Base-by-base conservation (phyloP, 208 protist genomes). In the Phytomonas sp. region DNA sequence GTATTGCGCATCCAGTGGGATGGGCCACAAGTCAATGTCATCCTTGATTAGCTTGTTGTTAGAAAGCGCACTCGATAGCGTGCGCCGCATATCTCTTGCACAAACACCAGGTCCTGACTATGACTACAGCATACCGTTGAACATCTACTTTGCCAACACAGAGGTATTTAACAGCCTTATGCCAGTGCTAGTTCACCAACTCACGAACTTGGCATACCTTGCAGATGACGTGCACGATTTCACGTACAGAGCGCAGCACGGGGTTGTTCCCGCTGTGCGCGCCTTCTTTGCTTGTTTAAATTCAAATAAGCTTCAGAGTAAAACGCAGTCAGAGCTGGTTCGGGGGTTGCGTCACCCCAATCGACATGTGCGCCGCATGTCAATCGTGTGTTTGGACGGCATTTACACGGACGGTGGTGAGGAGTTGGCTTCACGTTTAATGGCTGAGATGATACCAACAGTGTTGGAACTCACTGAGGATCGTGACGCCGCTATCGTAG, bases 381-480 rank as follows among this genome's bases (percentile, higher is more conserved):
- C 83, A 12, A 73, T 96, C 45, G 32, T 82, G 45, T 88, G 81
- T 67, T 72, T 96, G 26, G 87, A 93, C 69, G 82, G 80, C 52
- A 80, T 96, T 69, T 96, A 96, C 85, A 87, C 82, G 5, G 91
- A 93, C 69, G 91, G 91, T 67, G 91, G 91, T n/a, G 88, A 92
- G 63, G 91, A 95, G 78, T 70, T 95, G 69, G 91, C 91, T 29
- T 80, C 91, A 63, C 86, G 86, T 11, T 72, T 96, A 37, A 96
- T 96, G 91, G 88, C 88, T 30, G 88, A 96, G 75, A 91, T 94
- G 82, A 69, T 94, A 72, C 88, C 91, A 2, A 77, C 86, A n/a
- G 88, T 93, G n/a, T 85, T 93, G 61, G 91, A 95, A 78, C 78
- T 91, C 56, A 95, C 88, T 36, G 91, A 95, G 77, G 91, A 95